phyloP scores from a whole-genome alignment of 2,329 filamentous ascomycete genomes.

The Fusarium decemcellulare region DNA sequence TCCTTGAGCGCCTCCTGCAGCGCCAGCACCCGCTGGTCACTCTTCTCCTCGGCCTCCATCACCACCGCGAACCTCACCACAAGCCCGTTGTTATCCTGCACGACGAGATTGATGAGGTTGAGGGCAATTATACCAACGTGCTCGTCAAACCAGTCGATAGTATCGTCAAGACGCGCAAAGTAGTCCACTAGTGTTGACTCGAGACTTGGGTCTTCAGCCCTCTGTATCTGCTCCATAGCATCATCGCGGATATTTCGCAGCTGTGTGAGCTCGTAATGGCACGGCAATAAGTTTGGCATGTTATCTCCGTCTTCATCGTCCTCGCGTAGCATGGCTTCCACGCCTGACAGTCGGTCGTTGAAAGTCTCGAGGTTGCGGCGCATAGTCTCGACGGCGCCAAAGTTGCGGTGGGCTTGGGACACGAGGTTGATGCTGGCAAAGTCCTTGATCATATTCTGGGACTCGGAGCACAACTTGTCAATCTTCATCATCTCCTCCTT shows the following conservation, averaged over 20 bases:
- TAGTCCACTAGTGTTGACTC: conserved; percentile 90
- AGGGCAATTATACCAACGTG: conserved; percentile 91
- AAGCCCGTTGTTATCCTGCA: conserved; percentile 88
- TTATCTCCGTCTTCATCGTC: conserved; percentile 90
- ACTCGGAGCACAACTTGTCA: conserved; percentile 96
- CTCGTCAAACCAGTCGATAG: conserved; percentile 95
- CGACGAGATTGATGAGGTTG: conserved; percentile 89
- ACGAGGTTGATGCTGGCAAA: conserved; percentile 94
- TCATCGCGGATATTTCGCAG: conserved; percentile 95
- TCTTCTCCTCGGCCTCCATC: conserved; percentile 96
- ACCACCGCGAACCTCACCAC: conserved; percentile 93
- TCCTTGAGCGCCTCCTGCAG: conserved; percentile 95
- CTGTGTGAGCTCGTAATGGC: conserved; percentile 93
- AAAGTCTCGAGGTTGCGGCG: conserved; percentile 91
- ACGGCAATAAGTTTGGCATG: conserved; percentile 90
- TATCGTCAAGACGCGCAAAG: conserved; percentile 87
- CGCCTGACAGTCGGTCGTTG: conserved; percentile 79
- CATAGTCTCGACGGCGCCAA: conserved; percentile 94
- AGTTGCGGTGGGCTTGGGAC: conserved; percentile 96
- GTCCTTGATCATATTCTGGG: conserved; percentile 97
- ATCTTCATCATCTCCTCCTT: conserved; percentile 99
- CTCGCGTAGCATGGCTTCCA: conserved; percentile 84
- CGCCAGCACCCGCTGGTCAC: conserved; percentile 90
- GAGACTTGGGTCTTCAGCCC: conserved; percentile 79
- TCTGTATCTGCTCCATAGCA: conserved; percentile 95